A percentile compares a stretch with the other conserved stretches of the same genome.
Evolutionary conservation across 768 basidiomycete genomes (phyloP).

Genomic region (Mycena latifolia): DNA sequence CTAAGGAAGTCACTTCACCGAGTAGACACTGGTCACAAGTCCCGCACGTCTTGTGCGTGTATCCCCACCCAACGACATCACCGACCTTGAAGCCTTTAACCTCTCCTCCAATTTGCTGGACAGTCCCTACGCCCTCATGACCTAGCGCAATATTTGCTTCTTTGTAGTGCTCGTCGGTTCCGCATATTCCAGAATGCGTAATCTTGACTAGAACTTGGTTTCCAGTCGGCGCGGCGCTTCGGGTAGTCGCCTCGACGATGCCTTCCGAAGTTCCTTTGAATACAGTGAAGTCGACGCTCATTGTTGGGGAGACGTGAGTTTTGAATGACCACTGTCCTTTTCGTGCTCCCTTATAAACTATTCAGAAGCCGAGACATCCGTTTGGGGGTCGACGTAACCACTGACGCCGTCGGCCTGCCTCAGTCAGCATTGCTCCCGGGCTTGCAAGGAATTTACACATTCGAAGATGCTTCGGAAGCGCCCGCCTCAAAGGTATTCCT

Average conservation of each 20-base stretch:
- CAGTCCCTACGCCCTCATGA: slow-evolving; percentile 53
- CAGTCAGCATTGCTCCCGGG: too few species aligned
- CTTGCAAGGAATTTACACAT: too few species aligned
- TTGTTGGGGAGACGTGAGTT: neutral
- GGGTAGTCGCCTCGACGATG: slow-evolving; percentile 21
- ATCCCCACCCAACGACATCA: slow-evolving; percentile 47
- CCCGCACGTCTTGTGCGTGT: slow-evolving; percentile 41
- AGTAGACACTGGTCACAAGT: slow-evolving; percentile 48
- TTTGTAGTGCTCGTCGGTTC: slow-evolving; percentile 52
- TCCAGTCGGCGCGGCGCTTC: slow-evolving; percentile 11
- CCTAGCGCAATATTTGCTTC: slow-evolving; percentile 49
- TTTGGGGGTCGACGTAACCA: too few species aligned
- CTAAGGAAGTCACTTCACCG: slow-evolving; percentile 31
- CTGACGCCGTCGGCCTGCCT: too few species aligned
- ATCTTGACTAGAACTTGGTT: slow-evolving; percentile 33
- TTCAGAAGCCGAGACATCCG: too few species aligned
- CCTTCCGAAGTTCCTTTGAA: slow-evolving; percentile 20
- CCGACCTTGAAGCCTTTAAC: slow-evolving; percentile 38
- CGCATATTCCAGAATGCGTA: slow-evolving; percentile 48
- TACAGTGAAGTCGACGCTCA: slow-evolving; percentile 27
- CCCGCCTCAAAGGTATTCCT: too few species aligned
- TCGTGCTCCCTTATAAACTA: slow-evolving; percentile 7
- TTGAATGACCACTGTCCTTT: neutral
- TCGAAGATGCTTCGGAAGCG: too few species aligned
- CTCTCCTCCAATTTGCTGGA: slow-evolving; percentile 45